Conservation (phyloP, 257 asterid species). For the Jacaranda mimosifolia region DNA sequence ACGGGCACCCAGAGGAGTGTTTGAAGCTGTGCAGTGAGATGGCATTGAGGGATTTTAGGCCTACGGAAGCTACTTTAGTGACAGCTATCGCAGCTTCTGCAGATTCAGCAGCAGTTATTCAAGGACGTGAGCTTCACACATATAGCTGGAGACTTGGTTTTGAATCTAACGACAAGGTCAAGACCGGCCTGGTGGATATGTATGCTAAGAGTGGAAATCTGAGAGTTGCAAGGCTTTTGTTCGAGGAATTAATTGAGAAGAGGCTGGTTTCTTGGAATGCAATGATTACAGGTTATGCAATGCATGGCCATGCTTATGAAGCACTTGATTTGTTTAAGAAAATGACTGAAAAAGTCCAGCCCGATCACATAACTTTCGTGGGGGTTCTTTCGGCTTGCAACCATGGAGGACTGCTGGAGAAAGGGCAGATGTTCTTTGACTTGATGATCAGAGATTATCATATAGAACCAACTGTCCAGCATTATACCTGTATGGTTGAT, state of each 20-base stretch:
- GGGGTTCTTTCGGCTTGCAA: conserved; percentile 74
- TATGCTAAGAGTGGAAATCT: conserved; percentile 65
- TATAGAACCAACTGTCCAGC: conserved; percentile 65
- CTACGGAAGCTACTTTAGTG: conserved; percentile 66
- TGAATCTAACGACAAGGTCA: conserved; percentile 55
- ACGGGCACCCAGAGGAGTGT: conserved; percentile 61
- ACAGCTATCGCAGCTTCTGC: conserved; percentile 65
- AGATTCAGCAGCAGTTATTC: conserved; percentile 48
- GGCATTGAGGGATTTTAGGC: conserved; percentile 48
- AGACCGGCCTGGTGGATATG: conserved; percentile 74
- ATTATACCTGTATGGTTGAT: conserved; percentile 71
- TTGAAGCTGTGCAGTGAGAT: conserved; percentile 56
- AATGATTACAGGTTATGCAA: conserved; percentile 68
- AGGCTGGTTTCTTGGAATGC: conserved; percentile 75
- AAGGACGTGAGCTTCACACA: conserved; percentile 72
- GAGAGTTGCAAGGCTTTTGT: conserved; percentile 53
- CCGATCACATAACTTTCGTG: conserved; percentile 69
- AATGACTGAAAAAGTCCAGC: conserved; percentile 50
- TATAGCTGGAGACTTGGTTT: conserved; percentile 61
- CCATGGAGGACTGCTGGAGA: conserved; percentile 58
- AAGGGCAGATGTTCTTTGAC: conserved; percentile 55
- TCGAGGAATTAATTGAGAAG: conserved; percentile 52
- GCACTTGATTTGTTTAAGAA: conserved; percentile 54
- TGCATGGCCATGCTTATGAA: conserved; percentile 67
- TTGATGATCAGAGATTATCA: conserved; percentile 50